phyloP scores from a whole-genome alignment of 202 grass and related monocot genomes.

The Panicum virgatum region DNA sequence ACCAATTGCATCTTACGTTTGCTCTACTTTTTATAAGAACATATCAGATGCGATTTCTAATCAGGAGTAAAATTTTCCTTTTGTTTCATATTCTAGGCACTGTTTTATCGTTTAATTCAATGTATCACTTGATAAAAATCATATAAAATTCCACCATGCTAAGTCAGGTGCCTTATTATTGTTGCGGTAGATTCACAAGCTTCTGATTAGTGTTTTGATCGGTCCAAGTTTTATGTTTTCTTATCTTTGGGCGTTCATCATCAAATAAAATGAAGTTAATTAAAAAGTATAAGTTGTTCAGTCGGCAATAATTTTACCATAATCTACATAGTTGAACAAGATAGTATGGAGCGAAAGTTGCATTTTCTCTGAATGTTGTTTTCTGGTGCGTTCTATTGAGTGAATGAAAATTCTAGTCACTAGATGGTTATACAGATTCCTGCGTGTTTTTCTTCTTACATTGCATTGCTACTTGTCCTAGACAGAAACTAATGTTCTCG shows the following conservation, averaged over 20 bases:
- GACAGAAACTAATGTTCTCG: conserved; percentile 1
- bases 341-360: neutral
- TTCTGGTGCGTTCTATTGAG: neutral
- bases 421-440: neutral
- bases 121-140: neutral
- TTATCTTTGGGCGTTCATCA: neutral
- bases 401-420: neutral
- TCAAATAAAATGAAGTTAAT: neutral
- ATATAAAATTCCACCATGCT: neutral
- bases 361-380: neutral
- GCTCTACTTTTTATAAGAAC: conserved; percentile 15
- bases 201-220: neutral
- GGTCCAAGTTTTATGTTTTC: neutral
- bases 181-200: neutral
- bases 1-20: conserved; percentile 18
- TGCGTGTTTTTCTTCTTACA: conserved; percentile 5
- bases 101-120: neutral
- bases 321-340: conserved; percentile 1
- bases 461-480: neutral
- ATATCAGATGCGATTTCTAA: neutral
- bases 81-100: neutral
- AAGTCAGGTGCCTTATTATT: neutral
- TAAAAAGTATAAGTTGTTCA: no score
- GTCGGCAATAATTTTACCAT: neutral
- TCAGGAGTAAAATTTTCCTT: neutral